Percentiles rank a stretch among this genome's conserved stretches.
Evolutionary conservation across 1,139 yeast species (phyloP).

Genomic region (Sugiyamaella castrensis): DNA sequence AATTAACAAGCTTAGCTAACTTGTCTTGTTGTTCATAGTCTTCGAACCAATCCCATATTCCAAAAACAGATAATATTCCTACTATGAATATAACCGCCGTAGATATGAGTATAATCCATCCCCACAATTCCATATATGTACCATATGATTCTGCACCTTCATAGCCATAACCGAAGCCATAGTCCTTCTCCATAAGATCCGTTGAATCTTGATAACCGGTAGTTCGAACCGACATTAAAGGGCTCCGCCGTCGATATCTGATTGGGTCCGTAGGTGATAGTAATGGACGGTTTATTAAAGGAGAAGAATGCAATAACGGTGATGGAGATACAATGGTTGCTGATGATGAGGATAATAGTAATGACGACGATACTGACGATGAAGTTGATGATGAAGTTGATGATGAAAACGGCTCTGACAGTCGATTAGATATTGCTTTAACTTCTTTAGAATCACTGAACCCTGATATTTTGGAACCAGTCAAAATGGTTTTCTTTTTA

Average conservation of each 20-base stretch:
- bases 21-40: not conserved
- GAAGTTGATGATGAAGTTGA: too few species aligned
- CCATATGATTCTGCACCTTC: conserved; percentile 14
- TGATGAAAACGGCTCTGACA: too few species aligned
- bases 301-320: not conserved
- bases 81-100: conserved; percentile 32
- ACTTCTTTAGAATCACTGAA: too few species aligned
- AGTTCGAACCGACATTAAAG: not conserved
- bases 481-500: not conserved
- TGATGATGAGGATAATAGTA: not conserved
- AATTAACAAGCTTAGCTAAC: not conserved
- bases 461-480: too few species aligned
- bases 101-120: conserved; percentile 29
- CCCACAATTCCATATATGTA: conserved; percentile 21
- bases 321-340: not conserved
- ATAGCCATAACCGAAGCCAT: conserved; percentile 7
- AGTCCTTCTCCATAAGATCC: conserved; percentile 2
- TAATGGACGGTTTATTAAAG: too few species aligned
- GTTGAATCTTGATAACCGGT: conserved; percentile 12
- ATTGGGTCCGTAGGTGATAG: not conserved
- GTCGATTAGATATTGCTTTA: too few species aligned
- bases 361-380: too few species aligned
- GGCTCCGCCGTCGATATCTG: conserved; percentile 1
- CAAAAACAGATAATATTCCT: conserved; percentile 32
- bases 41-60: conserved; percentile 22